A percentile compares a stretch with the other conserved stretches of the same genome.
phyloP scores from a whole-genome alignment of 805 yeast species.

The Kluyveromyces aestuarii region DNA sequence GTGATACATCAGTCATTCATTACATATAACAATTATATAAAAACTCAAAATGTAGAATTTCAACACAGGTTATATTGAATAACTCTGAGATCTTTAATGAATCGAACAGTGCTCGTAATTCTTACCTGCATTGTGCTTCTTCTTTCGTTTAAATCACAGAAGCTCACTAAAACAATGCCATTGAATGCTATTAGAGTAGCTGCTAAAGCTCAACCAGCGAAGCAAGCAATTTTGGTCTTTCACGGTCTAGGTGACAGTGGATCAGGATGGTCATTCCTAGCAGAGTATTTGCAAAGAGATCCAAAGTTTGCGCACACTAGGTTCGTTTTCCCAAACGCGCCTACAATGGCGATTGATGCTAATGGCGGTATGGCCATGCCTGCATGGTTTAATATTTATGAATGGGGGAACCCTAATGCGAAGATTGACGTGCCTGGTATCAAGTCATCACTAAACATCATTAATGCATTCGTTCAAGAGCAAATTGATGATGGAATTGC shows the following conservation, averaged over 20 bases:
- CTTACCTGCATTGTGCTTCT: neutral
- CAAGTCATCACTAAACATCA: slow-evolving; percentile 37
- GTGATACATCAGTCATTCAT: too few species aligned
- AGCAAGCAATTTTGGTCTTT: slow-evolving; percentile 62
- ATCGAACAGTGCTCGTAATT: neutral
- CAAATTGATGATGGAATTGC: slow-evolving; percentile 47
- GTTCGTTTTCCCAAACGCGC: slow-evolving; percentile 90
- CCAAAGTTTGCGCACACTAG: slow-evolving; percentile 45
- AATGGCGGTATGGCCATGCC: slow-evolving; percentile 64
- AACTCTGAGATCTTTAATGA: neutral
- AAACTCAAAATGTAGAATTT: too few species aligned
- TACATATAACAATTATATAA: too few species aligned
- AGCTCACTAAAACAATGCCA: neutral
- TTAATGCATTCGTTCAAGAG: slow-evolving; percentile 40
- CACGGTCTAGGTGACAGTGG: slow-evolving; percentile 95
- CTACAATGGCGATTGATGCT: slow-evolving; percentile 55
- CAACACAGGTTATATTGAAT: too few species aligned
- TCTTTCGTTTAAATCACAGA: neutral
- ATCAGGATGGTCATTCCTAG: slow-evolving; percentile 78
- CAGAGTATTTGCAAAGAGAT: slow-evolving; percentile 45
- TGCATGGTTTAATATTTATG: slow-evolving; percentile 77
- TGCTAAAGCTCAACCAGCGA: slow-evolving; percentile 30
- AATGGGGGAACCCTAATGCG: slow-evolving; percentile 37
- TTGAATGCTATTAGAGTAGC: slow-evolving; percentile 26
- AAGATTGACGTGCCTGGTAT: slow-evolving; percentile 47